These are phyloP conservation scores for Myriosclerotinia curreyana DNA, from an alignment of 2,329 filamentous ascomycete species.

Conservation along the genomic window DNA sequence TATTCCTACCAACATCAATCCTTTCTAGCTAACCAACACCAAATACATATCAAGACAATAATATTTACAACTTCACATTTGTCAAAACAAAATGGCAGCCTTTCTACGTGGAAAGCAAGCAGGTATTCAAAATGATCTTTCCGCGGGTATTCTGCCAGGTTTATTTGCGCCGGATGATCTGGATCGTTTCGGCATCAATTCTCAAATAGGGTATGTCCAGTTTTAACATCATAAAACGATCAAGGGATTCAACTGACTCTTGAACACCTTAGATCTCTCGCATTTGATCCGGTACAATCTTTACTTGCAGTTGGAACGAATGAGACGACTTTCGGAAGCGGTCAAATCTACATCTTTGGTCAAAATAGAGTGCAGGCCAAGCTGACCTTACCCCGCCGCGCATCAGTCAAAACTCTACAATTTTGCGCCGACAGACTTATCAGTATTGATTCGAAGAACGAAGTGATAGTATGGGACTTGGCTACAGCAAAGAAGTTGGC, in stretches of 20 bases:
- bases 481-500: conserved; percentile 64
- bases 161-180: conserved; percentile 83
- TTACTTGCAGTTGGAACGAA: conserved; percentile 88
- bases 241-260: conserved; percentile 19
- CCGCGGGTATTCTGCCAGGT: conserved; percentile 72
- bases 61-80: background rate
- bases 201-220: conserved; percentile 58
- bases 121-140: conserved; percentile 88
- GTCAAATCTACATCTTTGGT: conserved; percentile 86
- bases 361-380: conserved; percentile 75
- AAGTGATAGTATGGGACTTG: conserved; percentile 80
- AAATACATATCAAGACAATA: conserved; percentile 13
- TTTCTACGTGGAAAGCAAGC: conserved; percentile 91
- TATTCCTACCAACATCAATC: background rate
- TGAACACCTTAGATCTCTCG: conserved; percentile 60
- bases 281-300: conserved; percentile 92
- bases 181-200: conserved; percentile 77
- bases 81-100: conserved; percentile 62
- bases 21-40: conserved; percentile 11
- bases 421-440: conserved; percentile 86
- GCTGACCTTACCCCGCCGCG: conserved; percentile 66
- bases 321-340: conserved; percentile 79
- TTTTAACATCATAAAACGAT: background rate
- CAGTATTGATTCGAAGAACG: conserved; percentile 80
- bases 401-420: conserved; percentile 73